A percentile compares a stretch with the other conserved stretches of the same genome.
These are phyloP conservation scores for Aspergillus baeticus DNA, from an alignment of 495 filamentous ascomycete genomes.

Conservation along the genomic window DNA sequence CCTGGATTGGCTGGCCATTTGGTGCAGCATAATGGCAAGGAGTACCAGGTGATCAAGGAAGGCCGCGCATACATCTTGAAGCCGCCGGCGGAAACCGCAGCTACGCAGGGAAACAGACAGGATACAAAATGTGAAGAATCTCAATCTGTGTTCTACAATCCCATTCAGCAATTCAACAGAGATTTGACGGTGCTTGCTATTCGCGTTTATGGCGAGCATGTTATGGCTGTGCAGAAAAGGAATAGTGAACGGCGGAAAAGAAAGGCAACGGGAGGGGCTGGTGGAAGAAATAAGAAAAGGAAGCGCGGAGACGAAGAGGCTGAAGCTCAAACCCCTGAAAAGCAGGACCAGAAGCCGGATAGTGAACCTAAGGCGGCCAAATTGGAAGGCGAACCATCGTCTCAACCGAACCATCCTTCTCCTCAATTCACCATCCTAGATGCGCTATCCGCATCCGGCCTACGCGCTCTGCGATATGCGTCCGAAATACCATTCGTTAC, in stretches of 20 bases:
- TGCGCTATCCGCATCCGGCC: conserved; percentile 89
- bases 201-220: conserved; percentile 73
- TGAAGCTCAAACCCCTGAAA: neutral
- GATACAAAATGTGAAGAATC: conserved; percentile 47
- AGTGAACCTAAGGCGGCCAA: conserved; percentile 1
- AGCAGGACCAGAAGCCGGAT: conserved; percentile 8
- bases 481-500: conserved; percentile 84
- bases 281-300: conserved; percentile 50
- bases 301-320: conserved; percentile 31
- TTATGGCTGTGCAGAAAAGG: conserved; percentile 42
- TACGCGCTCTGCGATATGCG: conserved; percentile 88
- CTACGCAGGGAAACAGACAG: conserved; percentile 41
- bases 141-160: conserved; percentile 95
- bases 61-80: conserved; percentile 67
- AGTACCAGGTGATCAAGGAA: conserved; percentile 66
- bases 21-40: conserved; percentile 44
- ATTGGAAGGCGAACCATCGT: neutral
- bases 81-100: conserved; percentile 46
- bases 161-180: conserved; percentile 97
- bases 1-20: conserved; percentile 6
- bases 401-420: neutral
- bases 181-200: conserved; percentile 92
- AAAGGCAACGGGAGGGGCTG: conserved; percentile 37
- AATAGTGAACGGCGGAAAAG: conserved; percentile 39
- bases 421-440: conserved; percentile 78